A percentile compares a stretch with the other conserved stretches of the same genome.
phyloP scores from a whole-genome alignment of 2,329 filamentous ascomycete genomes.

The Delphinella strobiligena region DNA sequence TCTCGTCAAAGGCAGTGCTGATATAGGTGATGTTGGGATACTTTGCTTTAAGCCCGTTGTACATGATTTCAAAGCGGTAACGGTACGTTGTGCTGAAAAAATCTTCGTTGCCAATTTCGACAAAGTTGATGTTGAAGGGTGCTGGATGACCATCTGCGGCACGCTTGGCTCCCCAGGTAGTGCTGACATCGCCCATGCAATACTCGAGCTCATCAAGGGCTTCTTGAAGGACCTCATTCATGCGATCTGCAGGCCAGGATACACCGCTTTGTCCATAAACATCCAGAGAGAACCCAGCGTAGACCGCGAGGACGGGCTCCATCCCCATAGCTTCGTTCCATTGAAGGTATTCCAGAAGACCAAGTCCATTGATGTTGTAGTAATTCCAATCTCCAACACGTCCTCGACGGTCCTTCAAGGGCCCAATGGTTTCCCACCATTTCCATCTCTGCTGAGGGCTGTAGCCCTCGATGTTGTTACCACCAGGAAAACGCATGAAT shows the following conservation, averaged over 20 bases:
- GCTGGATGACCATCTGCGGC: constrained; percentile 47
- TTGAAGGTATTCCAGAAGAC: constrained; percentile 48
- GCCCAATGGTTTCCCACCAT: constrained; percentile 41
- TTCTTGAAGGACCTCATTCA: constrained; percentile 39
- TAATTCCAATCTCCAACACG: constrained; percentile 43
- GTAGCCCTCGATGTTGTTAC: constrained; percentile 37
- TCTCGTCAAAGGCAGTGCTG: constrained; percentile 16
- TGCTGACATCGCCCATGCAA: constrained; percentile 39
- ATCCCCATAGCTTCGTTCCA: constrained; percentile 45
- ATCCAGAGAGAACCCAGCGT: constrained; percentile 39
- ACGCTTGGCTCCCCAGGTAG: constrained; percentile 44
- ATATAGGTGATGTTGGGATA: constrained; percentile 46
- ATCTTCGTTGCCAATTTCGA: constrained; percentile 58
- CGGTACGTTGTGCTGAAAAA: constrained; percentile 28
- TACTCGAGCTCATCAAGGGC: constrained; percentile 52
- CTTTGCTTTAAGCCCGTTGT: constrained; percentile 42
- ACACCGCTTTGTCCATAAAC: constrained; percentile 23
- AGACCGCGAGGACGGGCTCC: constrained; percentile 44
- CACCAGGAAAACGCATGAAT: constrained; percentile 40
- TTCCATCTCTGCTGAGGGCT: constrained; percentile 29
- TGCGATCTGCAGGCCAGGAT: constrained; percentile 21
- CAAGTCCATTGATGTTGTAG: constrained; percentile 48
- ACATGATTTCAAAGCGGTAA: constrained; percentile 45
- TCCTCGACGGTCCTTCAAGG: constrained; percentile 36
- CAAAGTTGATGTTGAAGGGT: constrained; percentile 47